Percentiles rank a stretch among this genome's conserved stretches.
Conservation (phyloP, 805 yeast genomes). For the Ogataea paraovalis region DNA sequence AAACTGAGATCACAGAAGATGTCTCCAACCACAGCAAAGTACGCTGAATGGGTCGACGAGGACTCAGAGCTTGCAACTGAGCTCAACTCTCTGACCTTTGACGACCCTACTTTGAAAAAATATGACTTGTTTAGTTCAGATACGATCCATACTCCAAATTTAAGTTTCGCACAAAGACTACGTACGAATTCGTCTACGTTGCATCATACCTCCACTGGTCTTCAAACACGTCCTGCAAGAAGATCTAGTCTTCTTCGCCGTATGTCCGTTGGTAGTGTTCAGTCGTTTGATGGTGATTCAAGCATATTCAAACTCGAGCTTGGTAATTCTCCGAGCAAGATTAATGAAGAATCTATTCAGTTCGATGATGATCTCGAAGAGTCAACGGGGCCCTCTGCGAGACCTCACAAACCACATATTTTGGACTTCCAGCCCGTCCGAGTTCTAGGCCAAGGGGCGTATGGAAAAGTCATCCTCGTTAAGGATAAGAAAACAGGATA, state of each 20-base stretch:
- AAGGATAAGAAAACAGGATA: slow-evolving; percentile 54
- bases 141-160: neutral
- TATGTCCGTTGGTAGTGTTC: slow-evolving; percentile 24
- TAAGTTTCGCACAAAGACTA: neutral
- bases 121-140: neutral
- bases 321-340: slow-evolving; percentile 2
- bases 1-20: neutral
- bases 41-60: neutral
- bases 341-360: slow-evolving; percentile 4
- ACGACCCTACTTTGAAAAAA: neutral
- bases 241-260: slow-evolving; percentile 28
- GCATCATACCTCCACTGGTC: neutral
- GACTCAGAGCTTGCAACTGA: neutral
- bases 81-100: neutral
- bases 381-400: neutral
- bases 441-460: slow-evolving; percentile 82
- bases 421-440: slow-evolving; percentile 64
- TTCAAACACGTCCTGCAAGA: slow-evolving; percentile 8
- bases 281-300: slow-evolving; percentile 3
- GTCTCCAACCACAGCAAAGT: neutral
- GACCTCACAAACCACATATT: slow-evolving; percentile 23
- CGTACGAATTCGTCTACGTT: slow-evolving; percentile 1
- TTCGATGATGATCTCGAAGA: slow-evolving; percentile 9
- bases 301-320: slow-evolving; percentile 8
- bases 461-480: slow-evolving; percentile 78